Base-by-base conservation (phyloP, 495 filamentous ascomycete genomes). In the Staphylotrichum longicolle region DNA sequence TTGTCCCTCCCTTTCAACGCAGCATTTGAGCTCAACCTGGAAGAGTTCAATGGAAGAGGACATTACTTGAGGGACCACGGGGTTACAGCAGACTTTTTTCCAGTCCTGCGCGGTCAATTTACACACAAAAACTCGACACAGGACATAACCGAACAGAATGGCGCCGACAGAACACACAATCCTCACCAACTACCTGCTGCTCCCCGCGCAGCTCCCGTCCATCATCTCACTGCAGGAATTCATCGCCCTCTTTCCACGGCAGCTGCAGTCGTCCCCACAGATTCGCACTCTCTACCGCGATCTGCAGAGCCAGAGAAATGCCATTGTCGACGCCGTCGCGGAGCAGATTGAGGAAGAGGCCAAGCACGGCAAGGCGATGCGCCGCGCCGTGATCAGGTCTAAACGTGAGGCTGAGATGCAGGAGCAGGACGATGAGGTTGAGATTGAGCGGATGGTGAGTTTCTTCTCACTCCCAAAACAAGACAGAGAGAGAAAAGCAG, bases 261-360 rank as follows among this genome's bases (percentile, higher is more conserved):
- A 83, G 5, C 78, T 88, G 59, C 88, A 86, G 56, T 77, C 80
- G 40, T 88, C 90, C 46, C 86, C 90, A 0, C 86, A 90, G 61
- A 82, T 95, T 60, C 82, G 83, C 59, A 77, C 79, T 4, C 77
- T 96, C n/a, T 96, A 94, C 66, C 83, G 87, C 10, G 89, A 93
- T 72, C 77, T 95, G 11, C 87, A 93, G 65, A 80, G 85, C 50
- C 81, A 88, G 61, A 83, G 91, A 15, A 84, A 87, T 59, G 80
- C 85, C 47, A 77, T 89, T 45, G 83, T 88, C 62, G 87, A 91
- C 64, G 73, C 75, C 11, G 85, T 95, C 30, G 80, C 84, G 55
- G 79, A 78, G 44, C 87, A 87, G 58, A 90, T 96, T 64, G 81
- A 83, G 42, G 70, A 74, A 7, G 88, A 96, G 73, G 77, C 84